These are phyloP conservation scores for Lactarius deliciosus DNA, from an alignment of 768 basidiomycete species.

Conservation along the genomic window DNA sequence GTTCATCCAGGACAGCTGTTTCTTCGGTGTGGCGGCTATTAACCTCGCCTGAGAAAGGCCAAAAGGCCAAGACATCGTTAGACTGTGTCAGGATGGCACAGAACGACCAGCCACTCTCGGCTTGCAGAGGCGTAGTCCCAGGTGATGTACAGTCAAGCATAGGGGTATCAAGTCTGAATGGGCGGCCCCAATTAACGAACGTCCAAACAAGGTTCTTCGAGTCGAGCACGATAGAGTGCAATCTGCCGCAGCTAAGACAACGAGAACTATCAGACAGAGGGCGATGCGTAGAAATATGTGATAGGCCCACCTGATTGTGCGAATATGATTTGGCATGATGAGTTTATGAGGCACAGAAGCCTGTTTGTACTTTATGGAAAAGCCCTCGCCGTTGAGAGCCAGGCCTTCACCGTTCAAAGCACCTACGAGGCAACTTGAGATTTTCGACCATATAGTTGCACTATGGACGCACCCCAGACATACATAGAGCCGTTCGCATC, in stretches of 20 bases:
- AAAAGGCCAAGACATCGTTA: constrained; percentile 77
- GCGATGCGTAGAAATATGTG: background rate
- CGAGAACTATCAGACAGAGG: background rate
- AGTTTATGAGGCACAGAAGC: constrained; percentile 58
- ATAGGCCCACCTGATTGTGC: constrained; percentile 58
- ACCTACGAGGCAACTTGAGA: constrained; percentile 42
- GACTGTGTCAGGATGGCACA: constrained; percentile 68
- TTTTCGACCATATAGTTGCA: constrained; percentile 2
- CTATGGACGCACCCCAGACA: constrained; percentile 70
- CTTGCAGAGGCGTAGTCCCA: constrained; percentile 53
- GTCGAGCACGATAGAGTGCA: constrained; percentile 70
- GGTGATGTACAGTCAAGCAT: constrained; percentile 44
- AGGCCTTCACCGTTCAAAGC: constrained; percentile 51
- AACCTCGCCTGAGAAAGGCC: constrained; percentile 56
- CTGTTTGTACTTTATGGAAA: constrained; percentile 50
- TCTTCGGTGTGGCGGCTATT: constrained; percentile 39
- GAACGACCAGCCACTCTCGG: constrained; percentile 81
- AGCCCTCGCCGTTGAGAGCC: constrained; percentile 52
- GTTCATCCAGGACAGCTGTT: constrained; percentile 48
- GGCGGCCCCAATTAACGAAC: constrained; percentile 75
- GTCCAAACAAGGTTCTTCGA: constrained; percentile 63
- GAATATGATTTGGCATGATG: constrained; percentile 55
- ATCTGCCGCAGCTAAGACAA: constrained; percentile 65
- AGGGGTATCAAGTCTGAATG: constrained; percentile 54
- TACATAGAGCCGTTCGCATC: constrained; percentile 71